These are phyloP conservation scores for Ogataea glucozyma DNA, from an alignment of 805 yeast species.

Conservation along the genomic window DNA sequence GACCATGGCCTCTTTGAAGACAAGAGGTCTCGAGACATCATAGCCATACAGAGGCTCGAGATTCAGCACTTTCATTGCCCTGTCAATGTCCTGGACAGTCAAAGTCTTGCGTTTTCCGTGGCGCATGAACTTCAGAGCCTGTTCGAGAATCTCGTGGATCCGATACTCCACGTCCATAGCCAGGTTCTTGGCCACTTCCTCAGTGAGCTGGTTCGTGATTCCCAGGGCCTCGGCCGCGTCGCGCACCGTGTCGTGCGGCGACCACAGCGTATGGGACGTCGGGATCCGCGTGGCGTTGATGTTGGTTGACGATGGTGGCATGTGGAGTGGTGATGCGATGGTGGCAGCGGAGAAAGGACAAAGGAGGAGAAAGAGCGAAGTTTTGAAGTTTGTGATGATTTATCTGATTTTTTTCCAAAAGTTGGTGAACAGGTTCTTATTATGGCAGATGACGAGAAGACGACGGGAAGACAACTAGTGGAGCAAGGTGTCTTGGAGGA, in stretches of 20 bases:
- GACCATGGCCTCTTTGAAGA: constrained; percentile 83
- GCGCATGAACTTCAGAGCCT: constrained; percentile 93
- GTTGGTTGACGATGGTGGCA: constrained; percentile 11
- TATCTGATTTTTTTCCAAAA: background rate
- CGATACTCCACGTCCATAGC: constrained; percentile 99
- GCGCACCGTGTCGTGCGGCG: constrained; percentile 93
- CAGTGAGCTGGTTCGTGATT: constrained; percentile 64
- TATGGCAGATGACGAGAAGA: constrained; percentile 1
- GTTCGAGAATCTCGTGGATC: constrained; percentile 91
- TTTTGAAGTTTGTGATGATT: background rate
- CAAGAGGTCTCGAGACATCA: constrained; percentile 66
- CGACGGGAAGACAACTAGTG: no score
- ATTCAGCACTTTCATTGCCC: constrained; percentile 81
- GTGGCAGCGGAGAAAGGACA: background rate
- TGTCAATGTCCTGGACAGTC: constrained; percentile 76
- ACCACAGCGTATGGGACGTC: constrained; percentile 90
- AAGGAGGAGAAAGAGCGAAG: no score
- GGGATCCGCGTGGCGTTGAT: constrained; percentile 45
- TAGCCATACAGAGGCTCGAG: constrained; percentile 94
- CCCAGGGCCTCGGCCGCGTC: constrained; percentile 96
- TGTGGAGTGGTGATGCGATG: background rate
- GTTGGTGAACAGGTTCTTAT: constrained; percentile 3
- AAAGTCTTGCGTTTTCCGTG: constrained; percentile 84
- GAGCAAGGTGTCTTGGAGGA: no score
- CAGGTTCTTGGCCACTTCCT: constrained; percentile 88